Base-by-base conservation (phyloP, 805 yeast genomes). In the Cyberlindnera subsufficiens region DNA sequence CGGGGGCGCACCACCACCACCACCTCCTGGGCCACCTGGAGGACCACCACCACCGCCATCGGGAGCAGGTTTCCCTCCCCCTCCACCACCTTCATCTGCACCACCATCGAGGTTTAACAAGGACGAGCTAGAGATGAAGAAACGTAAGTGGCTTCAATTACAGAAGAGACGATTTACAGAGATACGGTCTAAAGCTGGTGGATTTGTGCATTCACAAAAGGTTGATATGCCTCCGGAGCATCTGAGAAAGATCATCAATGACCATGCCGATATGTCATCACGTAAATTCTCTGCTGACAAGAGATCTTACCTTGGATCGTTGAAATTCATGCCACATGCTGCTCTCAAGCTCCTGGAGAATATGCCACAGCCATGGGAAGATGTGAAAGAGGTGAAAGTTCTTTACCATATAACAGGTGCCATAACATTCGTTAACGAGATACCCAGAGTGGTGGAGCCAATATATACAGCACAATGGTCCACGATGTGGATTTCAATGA, bases 341-440 rank as follows among this genome's bases (percentile, higher is more conserved):
- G 76, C 89, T 4, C 63, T 89, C 51, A 93, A 93, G 61, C 72
- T 93, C 32, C 58, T 93, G 32, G 99, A 93, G 56, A 89, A 88
- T 57, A 91, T 93, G 91, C 99, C 99, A 0, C 96, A 89, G 59
- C 99, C 99, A 1, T 93, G 99, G 99, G 98, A 93, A 60, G 76
- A 78, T 40, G 67, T 75, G 2, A 86, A 86, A 47, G 95, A 86
- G 35, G 98, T 93, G 18, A 79, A 76, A 44, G 98, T 91, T 6
- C 63, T 91, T 34, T 93, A 93, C 60, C 99, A 93, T 57, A 74
- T 75, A 17, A 79, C 93, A 0, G 99, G 99, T 20, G 97, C 99
- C 13, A 83, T 93, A 16, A 88, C 99, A 0, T 89, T 93, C 69
- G 96, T 93, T 17, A 83, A 91, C 60, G 98, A 93, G 59, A 72